Evolutionary conservation across 2,329 filamentous ascomycete species (phyloP), one percentile per base, ranked within the genome.

Genomic region (Geosmithia flava): DNA sequence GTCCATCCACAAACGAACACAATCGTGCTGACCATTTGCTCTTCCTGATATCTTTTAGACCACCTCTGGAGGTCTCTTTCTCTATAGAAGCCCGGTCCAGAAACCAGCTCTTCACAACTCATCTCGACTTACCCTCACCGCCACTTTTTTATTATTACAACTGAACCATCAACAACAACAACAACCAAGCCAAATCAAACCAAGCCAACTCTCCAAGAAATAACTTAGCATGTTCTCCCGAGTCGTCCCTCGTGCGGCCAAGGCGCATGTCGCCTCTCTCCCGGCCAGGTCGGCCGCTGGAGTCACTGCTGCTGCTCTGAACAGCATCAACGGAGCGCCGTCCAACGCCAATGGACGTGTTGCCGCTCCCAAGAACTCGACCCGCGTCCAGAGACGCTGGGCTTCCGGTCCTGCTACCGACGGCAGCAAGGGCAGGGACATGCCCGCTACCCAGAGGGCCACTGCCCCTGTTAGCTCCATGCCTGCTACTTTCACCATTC

Each of bases 401-500:
- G 33, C 40, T 42, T 20, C 20, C 30, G 33, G 43, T 43, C 63
- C 61, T 50, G 56, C 81, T 44, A 78, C 85, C 52, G 75, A 80
- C 57, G 80, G 78, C 56, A 87, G 80, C 68, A 81, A 78, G 61
- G 80, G 82, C 59, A 79, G 86, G 59, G 72, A 77, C 57, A 81
- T 85, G 71, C 80, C 84, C 53, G 69, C 68, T 50, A 69, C 72
- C 53, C 68, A 74, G 53, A 74, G 74, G 55, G 75, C 79, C 52
- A 89, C 75, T 45, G 62, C 83, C 54, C 80, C 83, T 51, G 80
- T 80, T 53, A 78, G 81, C 40, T 60, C 60, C 47, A 48, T 65
- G 41, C 63, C 64, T 59, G 93, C 93, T 53, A 97, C 93, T 50
- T 87, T 98, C 62, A 97, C 91, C 54, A 95, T 98, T 67, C 85